Percentiles rank a stretch among this genome's conserved stretches.
phyloP scores from a whole-genome alignment of 371 early-diverging fungal species.

The Mortierella sp. region DNA sequence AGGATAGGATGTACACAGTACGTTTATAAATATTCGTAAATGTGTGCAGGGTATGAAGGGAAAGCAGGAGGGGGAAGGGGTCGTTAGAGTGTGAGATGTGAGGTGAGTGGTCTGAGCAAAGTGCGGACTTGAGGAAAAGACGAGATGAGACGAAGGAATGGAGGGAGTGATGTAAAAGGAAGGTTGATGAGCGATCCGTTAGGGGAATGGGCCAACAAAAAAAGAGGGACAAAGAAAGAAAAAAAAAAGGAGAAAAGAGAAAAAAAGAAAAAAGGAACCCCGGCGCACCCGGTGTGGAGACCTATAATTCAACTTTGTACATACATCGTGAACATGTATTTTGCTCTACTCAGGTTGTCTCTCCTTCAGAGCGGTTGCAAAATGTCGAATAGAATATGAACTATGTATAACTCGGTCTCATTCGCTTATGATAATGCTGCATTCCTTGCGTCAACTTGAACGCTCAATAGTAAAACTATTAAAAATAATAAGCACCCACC shows the following conservation, averaged over 20 bases:
- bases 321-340: not conserved
- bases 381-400: too few species aligned
- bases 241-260: constrained; percentile 5
- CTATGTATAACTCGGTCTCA: too few species aligned
- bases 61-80: not conserved
- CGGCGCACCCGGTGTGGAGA: not conserved
- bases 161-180: not conserved
- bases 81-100: not conserved
- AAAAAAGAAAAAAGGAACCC: not conserved
- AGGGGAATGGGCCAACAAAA: not conserved
- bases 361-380: too few species aligned
- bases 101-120: not conserved
- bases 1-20: not conserved
- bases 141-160: constrained; percentile 5
- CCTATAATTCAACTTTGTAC: not conserved
- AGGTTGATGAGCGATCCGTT: not conserved
- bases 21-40: not conserved
- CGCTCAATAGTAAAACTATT: not conserved
- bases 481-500: too few species aligned
- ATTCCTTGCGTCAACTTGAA: not conserved
- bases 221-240: not conserved
- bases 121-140: not conserved
- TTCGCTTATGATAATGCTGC: not conserved
- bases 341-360: too few species aligned
- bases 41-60: not conserved